Conservation (phyloP, 2,329 filamentous ascomycete genomes). For the Sporothrix brasiliensis region DNA sequence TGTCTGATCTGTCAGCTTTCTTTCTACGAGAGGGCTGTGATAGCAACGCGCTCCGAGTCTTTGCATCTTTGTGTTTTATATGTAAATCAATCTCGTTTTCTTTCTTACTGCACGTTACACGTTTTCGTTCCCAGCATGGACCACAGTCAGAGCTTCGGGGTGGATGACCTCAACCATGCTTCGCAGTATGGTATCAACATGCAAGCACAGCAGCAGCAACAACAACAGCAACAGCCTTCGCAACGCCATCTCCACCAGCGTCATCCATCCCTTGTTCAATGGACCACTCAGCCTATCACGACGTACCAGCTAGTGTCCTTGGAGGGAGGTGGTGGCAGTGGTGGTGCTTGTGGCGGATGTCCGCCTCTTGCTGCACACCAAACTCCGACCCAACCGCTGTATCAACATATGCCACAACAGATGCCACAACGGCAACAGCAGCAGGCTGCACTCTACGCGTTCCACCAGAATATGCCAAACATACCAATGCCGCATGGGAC, state of each 20-base stretch:
- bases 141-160: not conserved
- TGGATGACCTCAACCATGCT: not conserved
- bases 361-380: slow-evolving; percentile 28
- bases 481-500: not conserved
- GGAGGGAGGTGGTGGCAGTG: not conserved
- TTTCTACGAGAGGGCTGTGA: too few species aligned
- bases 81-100: too few species aligned
- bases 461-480: not conserved
- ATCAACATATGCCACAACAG: not conserved
- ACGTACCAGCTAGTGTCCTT: slow-evolving; percentile 29
- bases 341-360: not conserved
- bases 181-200: not conserved
- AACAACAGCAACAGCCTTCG: not conserved
- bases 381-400: slow-evolving; percentile 6
- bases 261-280: slow-evolving; percentile 20
- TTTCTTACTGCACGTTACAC: too few species aligned
- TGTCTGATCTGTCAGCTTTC: too few species aligned
- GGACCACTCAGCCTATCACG: slow-evolving; percentile 24
- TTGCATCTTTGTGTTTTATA: too few species aligned
- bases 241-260: not conserved
- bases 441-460: not conserved
- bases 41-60: too few species aligned
- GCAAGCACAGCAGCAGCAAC: not conserved
- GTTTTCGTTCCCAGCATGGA: not conserved
- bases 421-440: slow-evolving; percentile 11